These are phyloP conservation scores for Sphaerostilbella broomeana DNA, from an alignment of 2,329 filamentous ascomycete species.

Conservation along the genomic window DNA sequence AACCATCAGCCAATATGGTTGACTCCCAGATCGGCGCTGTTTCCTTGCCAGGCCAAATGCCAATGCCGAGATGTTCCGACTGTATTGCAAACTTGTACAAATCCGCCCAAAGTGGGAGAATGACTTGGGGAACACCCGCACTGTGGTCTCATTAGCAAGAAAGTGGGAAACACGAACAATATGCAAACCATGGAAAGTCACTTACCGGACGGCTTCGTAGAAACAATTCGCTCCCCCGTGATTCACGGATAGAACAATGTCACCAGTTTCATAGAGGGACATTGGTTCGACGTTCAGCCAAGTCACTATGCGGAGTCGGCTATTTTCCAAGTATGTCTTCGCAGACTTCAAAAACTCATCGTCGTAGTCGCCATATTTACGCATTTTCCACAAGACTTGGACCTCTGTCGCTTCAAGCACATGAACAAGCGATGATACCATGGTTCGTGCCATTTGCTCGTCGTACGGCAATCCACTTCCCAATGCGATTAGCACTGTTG, in stretches of 20 bases:
- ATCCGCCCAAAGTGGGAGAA: slow-evolving; percentile 42
- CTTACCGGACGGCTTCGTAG: slow-evolving; percentile 26
- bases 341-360: slow-evolving; percentile 15
- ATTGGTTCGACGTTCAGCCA: slow-evolving; percentile 29
- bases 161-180: background rate
- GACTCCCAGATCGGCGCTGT: slow-evolving; percentile 27
- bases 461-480: slow-evolving; percentile 32
- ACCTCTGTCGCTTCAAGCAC: slow-evolving; percentile 18
- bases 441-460: slow-evolving; percentile 19
- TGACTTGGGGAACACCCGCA: slow-evolving; percentile 37
- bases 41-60: slow-evolving; percentile 31
- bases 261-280: slow-evolving; percentile 29
- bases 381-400: slow-evolving; percentile 31
- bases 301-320: slow-evolving; percentile 18
- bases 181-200: too few relatives aligned
- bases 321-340: slow-evolving; percentile 16
- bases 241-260: slow-evolving; percentile 30
- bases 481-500: slow-evolving; percentile 43
- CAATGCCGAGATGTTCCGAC: slow-evolving; percentile 37
- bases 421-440: slow-evolving; percentile 21
- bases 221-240: slow-evolving; percentile 37
- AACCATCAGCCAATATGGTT: slow-evolving; percentile 20
- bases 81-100: slow-evolving; percentile 38
- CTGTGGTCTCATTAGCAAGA: slow-evolving; percentile 17
- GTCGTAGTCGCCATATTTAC: slow-evolving; percentile 11